phyloP scores from a whole-genome alignment of 148 eudicot species.

The Polygonum maritimum region DNA sequence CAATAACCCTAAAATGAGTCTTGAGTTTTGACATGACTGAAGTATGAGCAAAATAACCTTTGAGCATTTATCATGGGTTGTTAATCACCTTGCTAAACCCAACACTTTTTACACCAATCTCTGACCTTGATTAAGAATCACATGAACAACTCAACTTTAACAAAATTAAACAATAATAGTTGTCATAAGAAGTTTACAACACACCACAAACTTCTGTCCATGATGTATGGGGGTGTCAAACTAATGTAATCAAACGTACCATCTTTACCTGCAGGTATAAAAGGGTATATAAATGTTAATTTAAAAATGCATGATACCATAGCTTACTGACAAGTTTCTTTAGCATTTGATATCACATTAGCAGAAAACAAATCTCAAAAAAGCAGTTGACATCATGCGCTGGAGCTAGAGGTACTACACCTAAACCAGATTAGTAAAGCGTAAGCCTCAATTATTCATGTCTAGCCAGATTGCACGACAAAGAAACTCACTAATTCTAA shows the following conservation, averaged over 20 bases:
- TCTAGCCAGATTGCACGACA: not conserved
- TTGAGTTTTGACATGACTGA: too few species aligned
- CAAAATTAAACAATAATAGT: too few species aligned
- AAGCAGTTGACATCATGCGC: not conserved
- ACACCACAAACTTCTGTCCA: too few species aligned
- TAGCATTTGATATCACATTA: not conserved
- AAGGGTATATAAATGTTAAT: not conserved
- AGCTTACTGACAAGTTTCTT: not conserved
- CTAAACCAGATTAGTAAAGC: not conserved
- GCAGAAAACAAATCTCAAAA: not conserved
- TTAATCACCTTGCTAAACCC: too few species aligned
- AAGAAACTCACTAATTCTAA: not conserved
- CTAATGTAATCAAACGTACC: constrained; percentile 75
- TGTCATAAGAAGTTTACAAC: too few species aligned
- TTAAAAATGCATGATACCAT: not conserved
- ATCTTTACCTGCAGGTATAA: constrained; percentile 45
- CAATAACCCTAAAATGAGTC: too few species aligned
- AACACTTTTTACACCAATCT: too few species aligned
- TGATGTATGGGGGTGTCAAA: constrained; percentile 89
- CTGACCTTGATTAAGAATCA: too few species aligned
- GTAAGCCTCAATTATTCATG: not conserved
- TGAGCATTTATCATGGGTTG: too few species aligned
- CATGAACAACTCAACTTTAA: too few species aligned
- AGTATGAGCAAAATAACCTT: too few species aligned
- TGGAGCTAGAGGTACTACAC: not conserved